Evolutionary conservation across 169 alveolate species (phyloP), one percentile per base, ranked within the genome.

Genomic region (Perkinsus olseni): DNA sequence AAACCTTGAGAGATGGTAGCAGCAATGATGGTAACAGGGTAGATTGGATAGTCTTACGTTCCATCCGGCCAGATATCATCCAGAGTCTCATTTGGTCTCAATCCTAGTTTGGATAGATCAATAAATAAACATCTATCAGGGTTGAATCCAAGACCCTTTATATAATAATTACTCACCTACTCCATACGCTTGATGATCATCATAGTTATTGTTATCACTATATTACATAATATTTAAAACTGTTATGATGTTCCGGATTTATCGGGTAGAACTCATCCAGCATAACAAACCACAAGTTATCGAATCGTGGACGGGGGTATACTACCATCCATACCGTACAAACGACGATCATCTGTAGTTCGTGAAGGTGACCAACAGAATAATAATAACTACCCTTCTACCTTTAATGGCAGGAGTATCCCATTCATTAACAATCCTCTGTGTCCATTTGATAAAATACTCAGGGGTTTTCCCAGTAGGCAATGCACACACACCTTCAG

Each of bases 391-490:
- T n/a, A n/a, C n/a, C n/a, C 28, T 62, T 13, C 28, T 62, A 62
- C 82, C 82, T 62, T 62, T 62, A 24, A 62, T 62, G 17, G 1
- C 28, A 21, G 28, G 13, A 21, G 82, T 62, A 62, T 62, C 82
- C 82, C 82, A 62, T 62, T 62, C 82, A 8, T 62, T 62, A 3
- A 62, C 34, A 21, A 62, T 62, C 82, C 34, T 62, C 28, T 62
- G 28, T 62, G 82, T 62, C 82, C 36, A 91, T 36, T 91, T 91
- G 36, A 91, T 91, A 39, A 91, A 91, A 38, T 38, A 38, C 20
- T 91, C 92, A 28, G 92, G 92, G 0, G 74, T 91, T 24, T 91
- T 91, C 0, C 92, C 92, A 28, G 92, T 91, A 0, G 92, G 92
- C 20, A 91, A 40, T 11, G 92, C 92, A 28, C 39, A 28, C 38